phyloP scores from a whole-genome alignment of 2,329 filamentous ascomycete genomes.

The Sporothrix pallida region DNA sequence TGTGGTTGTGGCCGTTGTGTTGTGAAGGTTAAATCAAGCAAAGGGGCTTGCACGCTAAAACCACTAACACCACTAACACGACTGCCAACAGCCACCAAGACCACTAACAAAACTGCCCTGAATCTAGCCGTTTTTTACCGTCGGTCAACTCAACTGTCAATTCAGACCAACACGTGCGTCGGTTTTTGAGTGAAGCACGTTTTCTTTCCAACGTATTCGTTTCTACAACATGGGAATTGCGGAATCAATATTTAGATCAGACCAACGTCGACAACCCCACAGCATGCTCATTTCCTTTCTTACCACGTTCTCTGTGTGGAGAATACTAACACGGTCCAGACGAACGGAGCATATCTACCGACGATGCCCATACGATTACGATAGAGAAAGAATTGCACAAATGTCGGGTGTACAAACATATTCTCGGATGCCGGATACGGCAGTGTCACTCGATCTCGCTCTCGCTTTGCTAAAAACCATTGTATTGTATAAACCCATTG shows the following conservation, averaged over 20 bases:
- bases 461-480: not conserved
- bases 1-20: not conserved
- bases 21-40: slow-evolving; percentile 7
- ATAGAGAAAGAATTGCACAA: not conserved
- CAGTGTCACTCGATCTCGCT: not conserved
- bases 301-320: not conserved
- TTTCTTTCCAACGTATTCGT: not conserved
- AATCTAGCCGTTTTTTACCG: slow-evolving; percentile 4
- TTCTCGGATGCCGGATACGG: not conserved
- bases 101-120: slow-evolving; percentile 1
- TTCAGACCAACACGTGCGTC: slow-evolving; percentile 2
- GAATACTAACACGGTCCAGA: not conserved
- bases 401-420: not conserved
- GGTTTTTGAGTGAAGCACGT: not conserved
- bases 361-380: not conserved
- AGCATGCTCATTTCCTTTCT: not conserved
- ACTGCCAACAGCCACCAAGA: not conserved
- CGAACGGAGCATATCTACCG: not conserved
- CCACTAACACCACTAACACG: slow-evolving; percentile 1
- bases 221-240: no score
- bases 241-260: no score
- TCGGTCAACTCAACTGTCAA: not conserved
- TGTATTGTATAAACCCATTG: not conserved
- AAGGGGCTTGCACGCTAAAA: not conserved
- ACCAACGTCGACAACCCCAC: not conserved